phyloP scores from a whole-genome alignment of 1,284 basidiomycete genomes.

The Tilletia horrida region DNA sequence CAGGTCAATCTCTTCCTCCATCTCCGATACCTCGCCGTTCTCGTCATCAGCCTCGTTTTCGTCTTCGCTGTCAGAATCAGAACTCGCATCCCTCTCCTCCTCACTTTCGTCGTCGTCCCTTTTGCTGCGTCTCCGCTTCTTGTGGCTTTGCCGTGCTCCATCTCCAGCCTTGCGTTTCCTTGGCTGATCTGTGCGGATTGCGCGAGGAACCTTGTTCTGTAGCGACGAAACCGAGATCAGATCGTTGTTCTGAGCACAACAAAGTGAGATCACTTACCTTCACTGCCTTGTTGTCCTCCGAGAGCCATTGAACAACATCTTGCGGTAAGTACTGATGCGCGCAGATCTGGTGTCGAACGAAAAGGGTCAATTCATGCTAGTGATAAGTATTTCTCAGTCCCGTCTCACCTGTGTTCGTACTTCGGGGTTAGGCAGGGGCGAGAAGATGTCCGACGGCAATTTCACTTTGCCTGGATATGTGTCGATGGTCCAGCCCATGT shows the following conservation, averaged over 20 bases:
- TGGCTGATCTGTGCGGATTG: not conserved
- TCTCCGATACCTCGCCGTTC: not conserved
- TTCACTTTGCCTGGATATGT: conserved; percentile 76
- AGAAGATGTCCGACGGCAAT: conserved; percentile 77
- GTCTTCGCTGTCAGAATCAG: conserved; percentile 5
- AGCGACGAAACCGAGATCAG: not conserved
- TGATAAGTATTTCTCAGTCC: not conserved
- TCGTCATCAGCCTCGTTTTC: not conserved
- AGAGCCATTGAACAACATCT: not conserved
- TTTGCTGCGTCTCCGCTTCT: conserved; percentile 1
- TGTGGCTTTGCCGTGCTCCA: not conserved
- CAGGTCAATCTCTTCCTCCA: conserved; percentile 14
- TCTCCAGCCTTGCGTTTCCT: conserved; percentile 5
- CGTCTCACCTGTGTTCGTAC: conserved; percentile 35
- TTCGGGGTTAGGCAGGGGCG: conserved; percentile 44
- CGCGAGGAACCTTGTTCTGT: not conserved
- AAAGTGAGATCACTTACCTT: conserved; percentile 3
- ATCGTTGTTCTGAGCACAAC: not conserved
- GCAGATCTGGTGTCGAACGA: conserved; percentile 16
- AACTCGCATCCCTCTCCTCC: not conserved
- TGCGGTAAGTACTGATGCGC: conserved; percentile 17
- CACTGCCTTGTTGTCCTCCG: conserved; percentile 16
- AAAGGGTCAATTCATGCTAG: not conserved
- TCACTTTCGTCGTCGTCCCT: conserved; percentile 2
- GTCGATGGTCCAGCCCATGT: conserved; percentile 71